These are phyloP conservation scores for Parsonsia alboflavescens DNA, from an alignment of 257 asterid genomes.

Conservation along the genomic window DNA sequence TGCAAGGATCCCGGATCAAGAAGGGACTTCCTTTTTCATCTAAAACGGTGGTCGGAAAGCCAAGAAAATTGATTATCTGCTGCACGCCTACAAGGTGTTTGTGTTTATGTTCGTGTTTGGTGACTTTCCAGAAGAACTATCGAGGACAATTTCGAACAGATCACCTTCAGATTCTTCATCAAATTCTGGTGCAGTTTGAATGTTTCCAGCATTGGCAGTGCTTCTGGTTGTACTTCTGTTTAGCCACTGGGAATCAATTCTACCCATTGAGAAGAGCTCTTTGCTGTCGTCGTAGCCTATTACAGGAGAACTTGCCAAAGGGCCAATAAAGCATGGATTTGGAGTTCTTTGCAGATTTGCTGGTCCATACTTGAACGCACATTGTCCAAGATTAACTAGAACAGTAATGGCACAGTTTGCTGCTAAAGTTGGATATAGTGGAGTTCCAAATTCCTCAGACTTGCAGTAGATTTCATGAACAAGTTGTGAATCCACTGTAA, in stretches of 20 bases:
- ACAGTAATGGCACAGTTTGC: conserved; percentile 48
- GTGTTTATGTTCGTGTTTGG: conserved; percentile 30
- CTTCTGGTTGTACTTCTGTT: conserved; percentile 52
- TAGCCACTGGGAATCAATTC: conserved; percentile 73
- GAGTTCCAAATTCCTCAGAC: conserved; percentile 53
- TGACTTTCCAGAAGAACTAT: conserved; percentile 45
- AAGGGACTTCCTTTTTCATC: neutral
- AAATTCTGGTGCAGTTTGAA: conserved; percentile 10
- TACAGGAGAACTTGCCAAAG: conserved; percentile 42
- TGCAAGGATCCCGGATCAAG: neutral
- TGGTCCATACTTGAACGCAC: conserved; percentile 47
- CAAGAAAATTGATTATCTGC: neutral
- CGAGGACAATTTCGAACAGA: conserved; percentile 78
- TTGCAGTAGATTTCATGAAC: conserved; percentile 75
- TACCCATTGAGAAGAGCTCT: conserved; percentile 95
- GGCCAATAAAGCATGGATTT: conserved; percentile 77
- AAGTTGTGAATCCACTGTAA: conserved; percentile 61
- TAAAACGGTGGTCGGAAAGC: neutral
- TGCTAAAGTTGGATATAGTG: conserved; percentile 71
- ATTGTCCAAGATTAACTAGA: conserved; percentile 78
- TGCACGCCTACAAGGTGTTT: conserved; percentile 9
- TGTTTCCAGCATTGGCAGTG: conserved; percentile 34
- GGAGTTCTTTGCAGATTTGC: conserved; percentile 68
- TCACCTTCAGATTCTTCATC: conserved; percentile 80
- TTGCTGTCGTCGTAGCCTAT: conserved; percentile 73